These are phyloP conservation scores for Massarina eburnea DNA, from an alignment of 2,329 filamentous ascomycete genomes.

Conservation along the genomic window DNA sequence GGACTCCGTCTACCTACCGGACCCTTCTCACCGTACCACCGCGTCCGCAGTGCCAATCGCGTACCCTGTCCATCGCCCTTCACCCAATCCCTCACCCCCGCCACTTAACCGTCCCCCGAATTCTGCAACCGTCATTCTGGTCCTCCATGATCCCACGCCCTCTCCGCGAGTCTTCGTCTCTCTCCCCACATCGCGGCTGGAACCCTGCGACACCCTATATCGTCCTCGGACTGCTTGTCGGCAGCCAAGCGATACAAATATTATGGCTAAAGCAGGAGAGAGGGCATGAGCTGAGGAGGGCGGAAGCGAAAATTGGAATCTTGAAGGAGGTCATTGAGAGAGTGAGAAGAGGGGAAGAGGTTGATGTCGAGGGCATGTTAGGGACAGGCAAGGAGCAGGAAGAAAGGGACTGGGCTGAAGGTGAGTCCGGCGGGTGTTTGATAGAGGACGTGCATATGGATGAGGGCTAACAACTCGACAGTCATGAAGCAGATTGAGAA, in stretches of 20 bases:
- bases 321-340: conserved; percentile 70
- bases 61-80: conserved; percentile 24
- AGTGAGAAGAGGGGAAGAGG: conserved; percentile 36
- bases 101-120: conserved; percentile 35
- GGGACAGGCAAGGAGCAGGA: conserved; percentile 74
- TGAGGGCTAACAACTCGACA: conserved; percentile 34
- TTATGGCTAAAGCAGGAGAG: conserved; percentile 78
- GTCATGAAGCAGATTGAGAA: conserved; percentile 68
- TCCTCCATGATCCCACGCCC: conserved; percentile 39
- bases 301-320: conserved; percentile 75
- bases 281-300: conserved; percentile 69
- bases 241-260: conserved; percentile 94
- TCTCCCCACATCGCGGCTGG: conserved; percentile 39
- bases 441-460: conserved; percentile 1
- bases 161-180: conserved; percentile 16
- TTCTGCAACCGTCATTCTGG: conserved; percentile 43
- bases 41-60: conserved; percentile 19
- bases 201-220: conserved; percentile 69
- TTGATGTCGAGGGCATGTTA: conserved; percentile 77
- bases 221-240: conserved; percentile 72
- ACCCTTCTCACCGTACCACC: conserved; percentile 14
- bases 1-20: conserved; percentile 18
- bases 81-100: conserved; percentile 16
- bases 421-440: conserved; percentile 50
- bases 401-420: conserved; percentile 87